Percentiles rank a stretch among this genome's conserved stretches.
Conservation (phyloP, 2,329 filamentous ascomycete genomes). For the Trichophyton benhamiae region DNA sequence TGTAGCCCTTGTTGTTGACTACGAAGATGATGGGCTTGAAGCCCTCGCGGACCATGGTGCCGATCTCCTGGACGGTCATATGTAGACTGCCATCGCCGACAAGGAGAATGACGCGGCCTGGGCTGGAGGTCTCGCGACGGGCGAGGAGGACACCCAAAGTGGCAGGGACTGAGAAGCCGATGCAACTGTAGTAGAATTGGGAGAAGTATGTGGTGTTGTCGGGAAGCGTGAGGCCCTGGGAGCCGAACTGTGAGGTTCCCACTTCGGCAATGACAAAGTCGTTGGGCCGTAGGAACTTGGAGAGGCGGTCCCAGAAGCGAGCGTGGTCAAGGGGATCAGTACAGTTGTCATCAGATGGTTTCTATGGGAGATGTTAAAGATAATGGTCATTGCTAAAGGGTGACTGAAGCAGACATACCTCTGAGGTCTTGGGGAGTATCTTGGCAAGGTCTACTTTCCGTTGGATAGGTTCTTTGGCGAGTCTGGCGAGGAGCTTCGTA, state of each 20-base stretch:
- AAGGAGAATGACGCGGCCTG: conserved; percentile 16
- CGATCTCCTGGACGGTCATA: conserved; percentile 20
- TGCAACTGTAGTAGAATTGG: conserved; percentile 18
- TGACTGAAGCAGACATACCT: not conserved
- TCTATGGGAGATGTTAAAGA: not conserved
- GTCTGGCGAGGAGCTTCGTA: conserved; percentile 9
- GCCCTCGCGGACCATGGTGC: conserved; percentile 17
- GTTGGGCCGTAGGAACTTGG: conserved; percentile 11
- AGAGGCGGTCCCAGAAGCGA: conserved; percentile 11
- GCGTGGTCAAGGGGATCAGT: conserved; percentile 10
- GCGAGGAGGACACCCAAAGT: conserved; percentile 17
- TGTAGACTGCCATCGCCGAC: conserved; percentile 20
- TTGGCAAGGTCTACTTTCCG: conserved; percentile 6
- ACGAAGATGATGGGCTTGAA: conserved; percentile 18
- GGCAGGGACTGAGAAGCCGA: conserved; percentile 18
- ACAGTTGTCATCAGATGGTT: conserved; percentile 7
- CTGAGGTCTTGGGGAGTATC: conserved; percentile 1
- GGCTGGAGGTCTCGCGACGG: conserved; percentile 14
- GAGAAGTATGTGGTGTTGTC: conserved; percentile 16
- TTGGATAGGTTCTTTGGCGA: conserved; percentile 8
- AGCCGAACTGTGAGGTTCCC: conserved; percentile 18
- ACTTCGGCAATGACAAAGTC: conserved; percentile 18
- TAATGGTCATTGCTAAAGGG: not conserved
- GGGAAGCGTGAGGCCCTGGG: conserved; percentile 15
- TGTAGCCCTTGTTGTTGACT: conserved; percentile 20